phyloP scores from a whole-genome alignment of 495 filamentous ascomycete genomes.

The Penicillium canariense region DNA sequence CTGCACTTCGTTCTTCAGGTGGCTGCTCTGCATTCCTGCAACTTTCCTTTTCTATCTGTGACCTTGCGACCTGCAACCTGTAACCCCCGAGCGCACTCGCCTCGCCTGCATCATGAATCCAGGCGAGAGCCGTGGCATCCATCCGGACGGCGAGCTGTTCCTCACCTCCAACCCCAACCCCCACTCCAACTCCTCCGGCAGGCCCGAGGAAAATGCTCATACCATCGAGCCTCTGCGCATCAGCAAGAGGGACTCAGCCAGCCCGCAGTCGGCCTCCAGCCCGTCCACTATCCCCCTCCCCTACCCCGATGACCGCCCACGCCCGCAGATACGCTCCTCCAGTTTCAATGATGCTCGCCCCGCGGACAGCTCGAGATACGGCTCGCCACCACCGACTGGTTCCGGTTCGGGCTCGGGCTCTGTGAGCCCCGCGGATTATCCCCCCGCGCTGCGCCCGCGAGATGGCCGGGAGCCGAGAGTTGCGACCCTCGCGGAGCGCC shows the following conservation, averaged over 20 bases:
- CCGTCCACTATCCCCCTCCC: conserved; percentile 50
- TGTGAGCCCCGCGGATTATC: conserved; percentile 42
- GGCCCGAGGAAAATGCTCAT: not conserved
- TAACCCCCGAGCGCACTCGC: not conserved
- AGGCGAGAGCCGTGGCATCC: conserved; percentile 50
- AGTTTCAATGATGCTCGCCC: conserved; percentile 37
- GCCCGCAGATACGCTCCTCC: conserved; percentile 40
- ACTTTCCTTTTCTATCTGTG: conserved; percentile 1
- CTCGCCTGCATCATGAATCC: conserved; percentile 34
- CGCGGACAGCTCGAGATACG: conserved; percentile 33
- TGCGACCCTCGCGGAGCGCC: conserved; percentile 64
- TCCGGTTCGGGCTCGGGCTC: conserved; percentile 29
- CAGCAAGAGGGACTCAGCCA: conserved; percentile 60
- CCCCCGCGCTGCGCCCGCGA: conserved; percentile 44
- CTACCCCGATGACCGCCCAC: conserved; percentile 71
- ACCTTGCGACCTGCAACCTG: not conserved
- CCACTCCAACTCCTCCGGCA: conserved; percentile 42
- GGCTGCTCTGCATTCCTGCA: conserved; percentile 20
- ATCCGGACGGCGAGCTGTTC: conserved; percentile 73
- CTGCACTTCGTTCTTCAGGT: not conserved
- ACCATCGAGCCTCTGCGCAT: conserved; percentile 84
- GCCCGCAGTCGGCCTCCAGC: conserved; percentile 32
- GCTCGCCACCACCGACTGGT: conserved; percentile 31
- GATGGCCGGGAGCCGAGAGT: conserved; percentile 45
- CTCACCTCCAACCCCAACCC: conserved; percentile 50